Percentiles rank a stretch among this genome's conserved stretches.
Conservation (phyloP, 305 asterid genomes). For the Galium porrigens region DNA sequence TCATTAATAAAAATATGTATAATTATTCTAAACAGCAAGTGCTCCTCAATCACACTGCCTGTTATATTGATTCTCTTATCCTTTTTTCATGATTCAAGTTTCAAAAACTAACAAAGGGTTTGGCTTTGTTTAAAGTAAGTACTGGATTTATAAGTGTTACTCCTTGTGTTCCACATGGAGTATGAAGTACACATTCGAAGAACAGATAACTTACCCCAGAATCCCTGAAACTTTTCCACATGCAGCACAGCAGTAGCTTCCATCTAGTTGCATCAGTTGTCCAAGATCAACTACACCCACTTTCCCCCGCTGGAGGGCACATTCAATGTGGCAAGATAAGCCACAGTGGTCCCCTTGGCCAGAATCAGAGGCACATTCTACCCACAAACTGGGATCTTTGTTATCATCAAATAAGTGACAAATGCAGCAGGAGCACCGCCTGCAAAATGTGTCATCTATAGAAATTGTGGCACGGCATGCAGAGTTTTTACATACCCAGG, state of each 20-base stretch:
- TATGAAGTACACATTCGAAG: background rate
- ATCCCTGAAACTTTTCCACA: conserved; percentile 90
- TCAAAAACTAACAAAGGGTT: background rate
- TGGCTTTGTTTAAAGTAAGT: background rate
- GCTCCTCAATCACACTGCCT: background rate
- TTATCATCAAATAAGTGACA: conserved; percentile 84
- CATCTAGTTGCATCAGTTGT: conserved; percentile 79
- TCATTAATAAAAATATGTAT: background rate
- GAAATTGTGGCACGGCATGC: conserved; percentile 73
- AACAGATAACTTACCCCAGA: conserved; percentile 50
- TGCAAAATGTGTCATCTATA: conserved; percentile 73
- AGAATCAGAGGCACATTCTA: conserved; percentile 71
- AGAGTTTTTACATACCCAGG: conserved; percentile 73
- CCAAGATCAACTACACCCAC: conserved; percentile 80
- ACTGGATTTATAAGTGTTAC: background rate
- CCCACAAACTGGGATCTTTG: conserved; percentile 95
- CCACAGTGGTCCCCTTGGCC: conserved; percentile 66
- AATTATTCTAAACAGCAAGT: background rate
- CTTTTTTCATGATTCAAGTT: background rate
- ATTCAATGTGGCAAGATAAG: conserved; percentile 82
- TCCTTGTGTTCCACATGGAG: background rate
- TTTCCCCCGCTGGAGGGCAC: conserved; percentile 70
- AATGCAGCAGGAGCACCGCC: conserved; percentile 90
- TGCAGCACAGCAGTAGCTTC: conserved; percentile 87
- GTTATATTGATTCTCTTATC: background rate